These are phyloP conservation scores for Suhomyces wounanorum DNA, from an alignment of 1,139 yeast species.

Conservation along the genomic window DNA sequence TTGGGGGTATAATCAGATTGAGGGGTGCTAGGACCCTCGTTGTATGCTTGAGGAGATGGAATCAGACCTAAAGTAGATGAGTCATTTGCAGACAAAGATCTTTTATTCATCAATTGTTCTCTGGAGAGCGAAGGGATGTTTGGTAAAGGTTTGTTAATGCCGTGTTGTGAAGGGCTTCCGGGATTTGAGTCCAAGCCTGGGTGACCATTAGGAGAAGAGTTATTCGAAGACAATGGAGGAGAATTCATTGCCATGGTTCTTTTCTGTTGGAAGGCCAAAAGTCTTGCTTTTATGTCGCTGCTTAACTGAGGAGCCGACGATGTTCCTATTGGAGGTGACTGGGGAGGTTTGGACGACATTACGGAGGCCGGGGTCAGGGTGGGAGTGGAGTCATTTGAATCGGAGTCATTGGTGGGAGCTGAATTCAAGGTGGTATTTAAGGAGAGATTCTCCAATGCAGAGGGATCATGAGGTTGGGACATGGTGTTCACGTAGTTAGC, in stretches of 20 bases:
- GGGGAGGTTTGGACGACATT: slow-evolving; percentile 7
- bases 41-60: slow-evolving; percentile 20
- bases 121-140: slow-evolving; percentile 1
- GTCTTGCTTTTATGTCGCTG: slow-evolving; percentile 73
- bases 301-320: slow-evolving; percentile 36
- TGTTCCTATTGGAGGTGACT: slow-evolving; percentile 10
- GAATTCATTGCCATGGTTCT: slow-evolving; percentile 41
- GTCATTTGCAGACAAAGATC: slow-evolving; percentile 16
- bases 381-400: neutral
- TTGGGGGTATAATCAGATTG: slow-evolving; percentile 1
- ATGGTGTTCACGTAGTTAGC: neutral
- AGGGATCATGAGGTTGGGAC: slow-evolving; percentile 3
- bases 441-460: slow-evolving; percentile 8
- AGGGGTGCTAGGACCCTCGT: neutral
- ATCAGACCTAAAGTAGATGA: slow-evolving; percentile 11
- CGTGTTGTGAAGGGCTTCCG: neutral
- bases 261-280: slow-evolving; percentile 73
- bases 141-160: slow-evolving; percentile 5
- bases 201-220: slow-evolving; percentile 11
- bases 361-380: neutral
- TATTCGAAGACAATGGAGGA: slow-evolving; percentile 24
- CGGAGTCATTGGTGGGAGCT: neutral
- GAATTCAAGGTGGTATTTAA: neutral
- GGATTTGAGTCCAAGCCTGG: neutral
- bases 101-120: slow-evolving; percentile 8